phyloP scores from a whole-genome alignment of 1,139 yeast species.

The Yamadazyma diddensiae region DNA sequence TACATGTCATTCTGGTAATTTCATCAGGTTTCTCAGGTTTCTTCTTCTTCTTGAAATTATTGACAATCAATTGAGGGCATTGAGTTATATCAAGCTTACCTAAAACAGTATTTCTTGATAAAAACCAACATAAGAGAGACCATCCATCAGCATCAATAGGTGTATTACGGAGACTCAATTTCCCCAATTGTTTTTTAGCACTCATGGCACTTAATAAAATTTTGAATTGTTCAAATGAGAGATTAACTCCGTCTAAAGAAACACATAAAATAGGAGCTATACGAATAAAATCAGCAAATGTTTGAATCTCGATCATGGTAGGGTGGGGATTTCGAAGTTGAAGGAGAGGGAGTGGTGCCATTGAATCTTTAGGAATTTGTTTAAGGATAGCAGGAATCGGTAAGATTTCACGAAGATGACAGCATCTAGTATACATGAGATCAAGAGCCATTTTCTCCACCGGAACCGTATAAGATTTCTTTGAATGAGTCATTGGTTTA shows the following conservation, averaged over 20 bases:
- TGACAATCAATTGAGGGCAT: conserved; percentile 60
- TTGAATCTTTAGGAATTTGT: conserved; percentile 67
- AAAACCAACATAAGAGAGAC: conserved; percentile 67
- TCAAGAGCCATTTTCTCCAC: conserved; percentile 54
- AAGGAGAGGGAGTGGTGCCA: conserved; percentile 63
- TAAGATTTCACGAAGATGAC: conserved; percentile 69
- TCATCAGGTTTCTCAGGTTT: conserved; percentile 25
- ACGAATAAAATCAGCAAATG: conserved; percentile 72
- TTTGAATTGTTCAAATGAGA: conserved; percentile 63
- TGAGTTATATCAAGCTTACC: conserved; percentile 66
- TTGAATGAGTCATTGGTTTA: conserved; percentile 42
- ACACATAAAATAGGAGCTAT: conserved; percentile 71
- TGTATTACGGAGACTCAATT: conserved; percentile 68
- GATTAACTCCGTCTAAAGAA: conserved; percentile 65
- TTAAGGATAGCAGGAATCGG: conserved; percentile 77
- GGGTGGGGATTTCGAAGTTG: conserved; percentile 73
- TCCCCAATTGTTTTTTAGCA: conserved; percentile 59
- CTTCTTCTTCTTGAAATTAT: conserved; percentile 46
- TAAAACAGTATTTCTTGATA: conserved; percentile 57
- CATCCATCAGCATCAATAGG: conserved; percentile 69
- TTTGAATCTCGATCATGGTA: conserved; percentile 66
- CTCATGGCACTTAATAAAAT: conserved; percentile 60
- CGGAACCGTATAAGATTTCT: conserved; percentile 29
- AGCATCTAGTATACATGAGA: conserved; percentile 68
- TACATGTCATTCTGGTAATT: conserved; percentile 54